Evolutionary conservation across 2,329 filamentous ascomycete genomes (phyloP), one percentile per base, ranked within the genome.

Genomic region (Diplodia corticola): DNA sequence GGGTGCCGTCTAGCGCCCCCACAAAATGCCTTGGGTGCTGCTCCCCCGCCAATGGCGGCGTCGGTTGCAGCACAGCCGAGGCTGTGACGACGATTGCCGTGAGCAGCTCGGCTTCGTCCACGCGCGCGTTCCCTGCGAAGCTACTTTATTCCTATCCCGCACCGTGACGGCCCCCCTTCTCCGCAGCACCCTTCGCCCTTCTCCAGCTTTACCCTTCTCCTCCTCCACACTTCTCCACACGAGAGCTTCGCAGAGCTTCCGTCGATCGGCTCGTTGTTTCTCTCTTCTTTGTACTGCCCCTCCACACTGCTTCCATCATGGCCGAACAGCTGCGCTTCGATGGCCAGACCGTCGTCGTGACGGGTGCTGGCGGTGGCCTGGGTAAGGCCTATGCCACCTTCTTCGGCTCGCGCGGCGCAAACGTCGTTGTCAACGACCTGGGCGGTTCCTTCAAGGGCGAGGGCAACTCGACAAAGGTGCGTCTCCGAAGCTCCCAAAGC

Each of bases 391-490:
- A 96, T 81, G 90, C 91, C 72, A 83, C 89, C 68, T 98, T 97
- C 84, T 98, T 96, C 77, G 95, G 87, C 67, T 93, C 91, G 66
- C 88, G 94, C 76, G 95, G 95, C 74, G 95, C 93, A 72, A 96
- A 90, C 80, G 91, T 96, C 73, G 94, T 99, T 55, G 95, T 99
- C 73, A 99, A 99, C 80, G 95, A 99, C 78, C 86, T 98, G 61
- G 95, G 95, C 69, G 92, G 88, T 60, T 95, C 93, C 54, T 93
- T 95, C 85, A 94, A 95, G 80, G 94, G 95, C 72, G 93, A 97
- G 82, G 94, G 93, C 68, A 88, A 85, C 72, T 94, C 91, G 49
- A 88, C 88, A 78, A 96, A 92, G 88, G 93, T 96, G 81, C 71
- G 83, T 54, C 20, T 46, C 22, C 40, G 9, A 28, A 22, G 24